Base-by-base conservation (phyloP, 83 land plant species). In the Picea abies region DNA sequence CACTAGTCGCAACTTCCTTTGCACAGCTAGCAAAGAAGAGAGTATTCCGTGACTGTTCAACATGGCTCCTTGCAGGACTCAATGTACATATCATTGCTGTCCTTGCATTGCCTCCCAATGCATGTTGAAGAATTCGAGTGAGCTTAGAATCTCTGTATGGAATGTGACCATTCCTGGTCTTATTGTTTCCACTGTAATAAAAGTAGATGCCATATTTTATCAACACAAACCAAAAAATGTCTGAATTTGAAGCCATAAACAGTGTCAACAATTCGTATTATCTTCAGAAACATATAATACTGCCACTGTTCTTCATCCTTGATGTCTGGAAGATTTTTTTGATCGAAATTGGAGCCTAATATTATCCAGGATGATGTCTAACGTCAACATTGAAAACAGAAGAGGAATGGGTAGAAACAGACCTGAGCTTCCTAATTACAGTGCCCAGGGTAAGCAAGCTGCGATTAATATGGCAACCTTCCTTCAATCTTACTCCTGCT, bases 61-160 rank as follows among this genome's bases (percentile, higher is more conserved):
- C 88, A 86, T 96, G 97, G 61, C 91, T 89, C 78, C 90, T 71
- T 69, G 98, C 99, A 85, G 99, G 99, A 83, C 94, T 92, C 90
- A 97, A 87, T 32, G 99, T 97, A 85, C 99, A 97, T 62, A 97
- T 93, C 17, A 97, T 97, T 80, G 99, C 98, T 81, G 98, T 97
- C 84, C 91, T 86, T 6, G 98, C 96, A 92, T 97, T 97, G 52
- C 99, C 99, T 68, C 99, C 99, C 82, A 97, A 86, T 56, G 93
- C 90, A 29, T 88, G 88, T 78, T 97, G 99, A 73, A 97, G 84
- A 52, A 97, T 94, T 32, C 99, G 94, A 8, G 99, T 97, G 39
- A 97, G 91, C 87, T 96, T 97, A 35, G 99, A 96, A 79, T 97
- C 98, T 78, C 99, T 88, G 73, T 96, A 97, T 41, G 96, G 96